These are phyloP conservation scores for Cercophora samala DNA, from an alignment of 495 filamentous ascomycete genomes.

Conservation along the genomic window DNA sequence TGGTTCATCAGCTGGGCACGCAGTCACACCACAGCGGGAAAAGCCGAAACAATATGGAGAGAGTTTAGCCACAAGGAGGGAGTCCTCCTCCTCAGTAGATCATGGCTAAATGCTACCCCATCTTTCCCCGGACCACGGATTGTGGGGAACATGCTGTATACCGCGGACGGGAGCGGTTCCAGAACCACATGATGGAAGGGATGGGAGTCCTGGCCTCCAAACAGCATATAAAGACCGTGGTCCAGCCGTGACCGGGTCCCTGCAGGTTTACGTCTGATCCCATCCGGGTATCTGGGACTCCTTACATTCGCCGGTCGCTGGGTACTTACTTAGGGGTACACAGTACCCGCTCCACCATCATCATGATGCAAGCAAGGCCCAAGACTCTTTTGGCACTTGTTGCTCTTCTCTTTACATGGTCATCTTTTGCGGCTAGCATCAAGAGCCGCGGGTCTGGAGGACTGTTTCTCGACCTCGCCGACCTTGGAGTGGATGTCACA, in stretches of 20 bases:
- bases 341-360: neutral
- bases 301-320: neutral
- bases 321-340: neutral
- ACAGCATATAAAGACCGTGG: constrained; percentile 12
- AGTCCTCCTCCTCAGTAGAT: neutral
- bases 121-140: constrained; percentile 3
- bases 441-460: neutral
- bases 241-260: neutral
- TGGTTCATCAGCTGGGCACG: neutral
- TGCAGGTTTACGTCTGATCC: constrained; percentile 5
- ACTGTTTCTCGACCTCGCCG: constrained; percentile 10
- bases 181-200: neutral
- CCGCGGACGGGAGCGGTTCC: neutral
- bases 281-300: constrained; percentile 9
- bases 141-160: constrained; percentile 15
- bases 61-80: constrained; percentile 11
- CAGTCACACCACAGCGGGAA: neutral
- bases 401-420: constrained; percentile 13
- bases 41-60: constrained; percentile 14
- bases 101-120: constrained; percentile 21
- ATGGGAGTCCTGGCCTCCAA: neutral
- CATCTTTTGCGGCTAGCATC: constrained; percentile 9
- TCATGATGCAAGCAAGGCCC: constrained; percentile 3
- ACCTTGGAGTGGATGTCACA: constrained; percentile 16
- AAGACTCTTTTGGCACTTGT: neutral